Evolutionary conservation across 352 stramenopile genomes (phyloP).

Genomic region (Globisporangium sylvaticum): DNA sequence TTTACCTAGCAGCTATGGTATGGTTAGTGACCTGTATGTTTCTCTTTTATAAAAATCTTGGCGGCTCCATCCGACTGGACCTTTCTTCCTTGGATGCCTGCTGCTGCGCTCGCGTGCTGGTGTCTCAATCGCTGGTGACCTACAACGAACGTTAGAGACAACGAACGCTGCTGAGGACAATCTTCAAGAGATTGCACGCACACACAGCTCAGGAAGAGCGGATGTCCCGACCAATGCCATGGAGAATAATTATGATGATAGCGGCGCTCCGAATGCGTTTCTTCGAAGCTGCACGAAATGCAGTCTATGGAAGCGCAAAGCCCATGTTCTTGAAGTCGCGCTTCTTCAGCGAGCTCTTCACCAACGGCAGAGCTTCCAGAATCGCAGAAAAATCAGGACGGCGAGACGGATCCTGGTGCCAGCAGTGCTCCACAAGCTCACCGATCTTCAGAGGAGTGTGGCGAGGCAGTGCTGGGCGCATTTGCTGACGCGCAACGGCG

Average conservation of each 20-base stretch:
- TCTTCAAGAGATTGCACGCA: neutral
- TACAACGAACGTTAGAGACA: neutral
- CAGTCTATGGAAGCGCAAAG: slow-evolving; percentile 40
- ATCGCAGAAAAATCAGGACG: slow-evolving; percentile 75
- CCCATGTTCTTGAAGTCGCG: slow-evolving; percentile 85
- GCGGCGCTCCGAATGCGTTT: neutral
- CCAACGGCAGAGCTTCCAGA: slow-evolving; percentile 71
- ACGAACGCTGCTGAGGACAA: neutral
- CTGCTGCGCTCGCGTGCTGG: neutral
- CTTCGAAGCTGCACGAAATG: slow-evolving; percentile 8
- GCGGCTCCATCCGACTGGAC: neutral
- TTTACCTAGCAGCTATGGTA: slow-evolving; percentile 6
- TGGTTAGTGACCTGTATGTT: neutral
- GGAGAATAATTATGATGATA: slow-evolving; percentile 16
- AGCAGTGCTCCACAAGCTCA: slow-evolving; percentile 80
- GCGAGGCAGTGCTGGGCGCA: slow-evolving; percentile 79
- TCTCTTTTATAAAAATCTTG: slow-evolving; percentile 7
- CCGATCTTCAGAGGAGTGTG: slow-evolving; percentile 81
- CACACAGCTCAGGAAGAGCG: slow-evolving; percentile 1
- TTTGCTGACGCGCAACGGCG: slow-evolving; percentile 77
- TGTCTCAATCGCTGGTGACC: neutral
- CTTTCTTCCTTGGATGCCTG: neutral
- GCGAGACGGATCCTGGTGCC: slow-evolving; percentile 73
- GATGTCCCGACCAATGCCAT: slow-evolving; percentile 1
- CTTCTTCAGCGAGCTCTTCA: slow-evolving; percentile 80